Base-by-base conservation (phyloP, 345 rosid genomes). In the Corchorus capsularis region DNA sequence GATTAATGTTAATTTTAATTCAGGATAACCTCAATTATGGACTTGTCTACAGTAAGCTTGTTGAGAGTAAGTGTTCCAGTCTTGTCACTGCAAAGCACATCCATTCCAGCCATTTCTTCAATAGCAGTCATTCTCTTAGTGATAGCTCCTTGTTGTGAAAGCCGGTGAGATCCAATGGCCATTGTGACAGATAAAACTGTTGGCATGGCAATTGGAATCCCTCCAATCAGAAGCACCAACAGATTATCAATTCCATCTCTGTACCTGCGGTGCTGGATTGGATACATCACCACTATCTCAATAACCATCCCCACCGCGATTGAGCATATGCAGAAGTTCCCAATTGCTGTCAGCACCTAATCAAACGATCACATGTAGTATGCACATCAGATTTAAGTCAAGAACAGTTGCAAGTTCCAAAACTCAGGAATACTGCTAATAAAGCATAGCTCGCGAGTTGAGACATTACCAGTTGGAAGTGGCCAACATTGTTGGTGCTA, bases 41-140 rank as follows among this genome's bases (percentile, higher is more conserved):
- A 77, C 66, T 72, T 88, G 79, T 90, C 94, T 13, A 90, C 94
- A 8, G 91, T 90, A 22, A 90, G 90, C 82, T 89, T 89, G 89
- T 90, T 90, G 49, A 90, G 91, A 43, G 94, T 90, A 9, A 90
- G 92, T 66, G 94, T 90, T 34, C 94, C 91, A 1, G 94, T 90
- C 79, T 89, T 90, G 74, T 88, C 94, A 73, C 94, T 89, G 73
- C 94, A 90, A 17, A 89, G 85, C 6, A 90, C 92, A 77, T 90
- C 92, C 91, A 90, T 90, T 63, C 94, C 94, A 13, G 94, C 92
- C 94, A 90, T 90, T 80, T 90, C 94, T 79, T 90, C 94, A 8
- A 90, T 90, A n/a, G 94, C 91, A 4, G 92, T 90, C 94, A 90
- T 90, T 77, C 94, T 85, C 86, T 90, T 90, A 41, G 94, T 90